A percentile compares a stretch with the other conserved stretches of the same genome.
phyloP scores from a whole-genome alignment of 306 rosid genomes.

The Vigna trinervia region DNA sequence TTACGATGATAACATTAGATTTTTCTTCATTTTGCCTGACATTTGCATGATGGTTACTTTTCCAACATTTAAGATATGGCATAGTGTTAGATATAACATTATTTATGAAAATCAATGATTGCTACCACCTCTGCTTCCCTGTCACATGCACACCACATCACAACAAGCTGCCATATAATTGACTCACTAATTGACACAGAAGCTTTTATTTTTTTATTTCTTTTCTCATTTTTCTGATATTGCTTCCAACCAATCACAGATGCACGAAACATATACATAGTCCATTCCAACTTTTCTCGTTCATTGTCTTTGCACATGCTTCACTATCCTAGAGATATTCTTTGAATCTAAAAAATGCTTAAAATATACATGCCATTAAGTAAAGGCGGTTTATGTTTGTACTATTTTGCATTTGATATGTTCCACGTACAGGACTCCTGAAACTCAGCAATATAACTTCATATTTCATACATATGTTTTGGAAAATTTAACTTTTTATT shows the following conservation, averaged over 20 bases:
- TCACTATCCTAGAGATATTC: conserved; percentile 32
- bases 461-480: background rate
- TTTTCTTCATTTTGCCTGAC: conserved; percentile 44
- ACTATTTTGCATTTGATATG: background rate
- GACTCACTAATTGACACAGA: conserved; percentile 10
- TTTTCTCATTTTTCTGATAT: conserved; percentile 16
- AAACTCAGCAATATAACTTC: background rate
- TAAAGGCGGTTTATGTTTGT: background rate
- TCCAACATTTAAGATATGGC: conserved; percentile 44
- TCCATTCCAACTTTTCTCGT: background rate
- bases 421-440: background rate
- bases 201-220: background rate
- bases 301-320: conserved; percentile 45
- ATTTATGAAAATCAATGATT: conserved; percentile 47
- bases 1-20: conserved; percentile 4
- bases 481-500: background rate
- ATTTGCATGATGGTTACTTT: conserved; percentile 43
- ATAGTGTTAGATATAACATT: conserved; percentile 33
- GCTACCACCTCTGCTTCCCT: conserved; percentile 39
- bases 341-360: conserved; percentile 10
- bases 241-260: conserved; percentile 22
- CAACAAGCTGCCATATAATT: conserved; percentile 39
- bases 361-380: conserved; percentile 11
- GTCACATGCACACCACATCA: conserved; percentile 46
- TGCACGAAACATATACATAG: background rate